Base-by-base conservation (phyloP, 441 rosid genomes). In the Capsella rubella region DNA sequence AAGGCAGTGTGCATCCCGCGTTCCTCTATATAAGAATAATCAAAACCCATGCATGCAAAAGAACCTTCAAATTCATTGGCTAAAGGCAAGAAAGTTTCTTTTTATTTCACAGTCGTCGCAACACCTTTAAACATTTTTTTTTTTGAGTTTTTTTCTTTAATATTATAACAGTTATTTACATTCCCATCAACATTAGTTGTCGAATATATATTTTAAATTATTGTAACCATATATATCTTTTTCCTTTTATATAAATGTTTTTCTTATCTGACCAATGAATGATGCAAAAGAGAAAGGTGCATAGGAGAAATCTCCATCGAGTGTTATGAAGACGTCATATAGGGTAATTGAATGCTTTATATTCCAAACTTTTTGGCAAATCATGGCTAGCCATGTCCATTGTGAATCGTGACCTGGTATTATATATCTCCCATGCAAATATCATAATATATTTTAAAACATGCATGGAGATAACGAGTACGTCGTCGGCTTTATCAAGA, bases 381-480 rank as follows among this genome's bases (percentile, higher is more conserved):
- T 75, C 74, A 69, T 75, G 79, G 70, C 59, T 62, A 53, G 64
- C 71, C 72, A 76, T 71, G 62, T 70, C 32, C 62, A 64, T 64
- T 39, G 72, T 76, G 76, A 49, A n/a, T 53, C 63, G 71, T 70
- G 76, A 76, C 76, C 72, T 64, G 62, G 14, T 35, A 64, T 25
- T 40, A 42, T 57, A 6, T 21, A 21, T 21, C 25, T 64, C 32
- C 39, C 80, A 76, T 71, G 72, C 62, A 70, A 32, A 63, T 69
- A 53, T 35, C 46, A 29, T 27, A 63, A 29, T 27, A 63, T 54
- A 69, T 47, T 21, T 18, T 21, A n/a, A 32, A 54, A 54, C 79
- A 76, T 76, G 75, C 76, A 76, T 71, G 80, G 50, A 64, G 75
- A 75, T 75, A 75, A 75, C 70, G 79, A 76, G 61, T 40, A 76